phyloP scores from a whole-genome alignment of 75 land plant genomes.

The Cupressus sempervirens region DNA sequence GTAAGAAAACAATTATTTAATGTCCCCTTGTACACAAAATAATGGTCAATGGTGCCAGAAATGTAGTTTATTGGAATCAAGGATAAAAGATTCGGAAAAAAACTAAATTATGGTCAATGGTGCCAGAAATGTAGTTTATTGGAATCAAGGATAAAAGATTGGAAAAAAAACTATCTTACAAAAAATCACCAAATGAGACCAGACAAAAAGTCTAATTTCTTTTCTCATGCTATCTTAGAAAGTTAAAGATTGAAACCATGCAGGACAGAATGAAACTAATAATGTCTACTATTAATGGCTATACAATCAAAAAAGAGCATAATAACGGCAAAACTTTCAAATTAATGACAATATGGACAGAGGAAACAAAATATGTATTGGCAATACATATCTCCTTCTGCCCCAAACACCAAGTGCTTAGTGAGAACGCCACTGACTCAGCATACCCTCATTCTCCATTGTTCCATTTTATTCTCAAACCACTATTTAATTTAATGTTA shows the following conservation, averaged over 20 bases:
- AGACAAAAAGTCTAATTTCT: not conserved
- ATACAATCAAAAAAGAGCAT: not conserved
- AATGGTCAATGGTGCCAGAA: not conserved
- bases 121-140: not conserved
- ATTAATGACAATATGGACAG: not conserved
- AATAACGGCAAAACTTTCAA: not conserved
- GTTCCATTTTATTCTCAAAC: not conserved
- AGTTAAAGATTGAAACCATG: not conserved
- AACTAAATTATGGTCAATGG: not conserved
- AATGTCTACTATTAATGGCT: not conserved
- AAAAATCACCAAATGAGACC: not conserved
- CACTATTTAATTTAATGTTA: not conserved
- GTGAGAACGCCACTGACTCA: not conserved
- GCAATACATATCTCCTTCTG: not conserved
- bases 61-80: not conserved
- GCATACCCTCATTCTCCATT: not conserved
- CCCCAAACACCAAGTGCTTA: not conserved
- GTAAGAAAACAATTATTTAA: not conserved
- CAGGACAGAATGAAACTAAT: not conserved
- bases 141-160: not conserved
- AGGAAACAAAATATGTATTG: not conserved
- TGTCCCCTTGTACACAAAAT: not conserved
- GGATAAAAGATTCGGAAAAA: not conserved
- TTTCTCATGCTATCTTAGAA: not conserved
- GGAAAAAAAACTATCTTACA: not conserved